Base-by-base conservation (phyloP, 257 asterid genomes). In the Salvia hispanica region DNA sequence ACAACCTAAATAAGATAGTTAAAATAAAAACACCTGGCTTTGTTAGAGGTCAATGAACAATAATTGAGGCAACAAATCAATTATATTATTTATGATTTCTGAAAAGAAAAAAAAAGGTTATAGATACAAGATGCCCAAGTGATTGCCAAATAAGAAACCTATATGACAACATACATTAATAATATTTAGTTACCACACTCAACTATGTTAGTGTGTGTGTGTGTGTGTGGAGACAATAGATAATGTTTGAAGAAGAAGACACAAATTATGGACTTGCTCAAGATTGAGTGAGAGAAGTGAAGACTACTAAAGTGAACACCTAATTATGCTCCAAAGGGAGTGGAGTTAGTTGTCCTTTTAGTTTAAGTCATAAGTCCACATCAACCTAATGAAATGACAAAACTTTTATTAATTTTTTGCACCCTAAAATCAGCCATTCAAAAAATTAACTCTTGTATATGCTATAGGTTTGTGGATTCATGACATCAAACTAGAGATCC, bases 241-340 rank as follows among this genome's bases (percentile, higher is more conserved):
- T 33, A 34, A 25, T 50, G 52, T 43, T 18, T 43, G 42, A 13
- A 72, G 75, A 64, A 3, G 79, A 68, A 52, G 74, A 45, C 71
- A 58, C 36, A 42, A 47, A 73, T 54, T 39, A 6, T 67, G 57
- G 63, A 67, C 59, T 58, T 67, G 78, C 43, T 70, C 25, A 62
- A 64, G 76, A 78, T 62, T 42, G 66, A 70, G 72, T 43, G 61
- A 78, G 67, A 71, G 31, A 25, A 74, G 46, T 71, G 48, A 25
- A 57, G 64, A 67, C 21, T 71, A 52, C 53, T 61, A 65, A 47
- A 73, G 34, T 61, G 67, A 71, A 21, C 42, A 78, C 77, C 68
- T 61, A 74, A 78, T 78, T 40, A 72, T 62, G 76, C 76, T 79
- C 80, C 83, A 79, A 79, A 67, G 58, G 65, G 56, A 79, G 80